Conservation (phyloP, 495 filamentous ascomycete species). For the Aspergillus cristatus region DNA sequence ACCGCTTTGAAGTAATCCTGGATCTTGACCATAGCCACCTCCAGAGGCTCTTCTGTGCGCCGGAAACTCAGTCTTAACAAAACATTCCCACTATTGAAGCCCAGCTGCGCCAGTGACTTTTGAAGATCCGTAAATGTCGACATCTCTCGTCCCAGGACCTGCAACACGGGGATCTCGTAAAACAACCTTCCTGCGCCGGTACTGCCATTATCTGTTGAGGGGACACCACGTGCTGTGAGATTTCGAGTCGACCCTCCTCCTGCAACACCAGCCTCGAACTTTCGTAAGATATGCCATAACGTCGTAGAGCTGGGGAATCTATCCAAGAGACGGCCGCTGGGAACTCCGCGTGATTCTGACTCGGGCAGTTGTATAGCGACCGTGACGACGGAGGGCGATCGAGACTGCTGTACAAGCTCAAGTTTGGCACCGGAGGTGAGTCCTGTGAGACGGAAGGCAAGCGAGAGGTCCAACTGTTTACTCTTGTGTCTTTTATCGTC, state of each 20-base stretch:
- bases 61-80: slow-evolving; percentile 70
- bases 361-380: slow-evolving; percentile 75
- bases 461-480: slow-evolving; percentile 75
- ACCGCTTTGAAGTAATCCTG: slow-evolving; percentile 52
- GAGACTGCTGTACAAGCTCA: slow-evolving; percentile 78
- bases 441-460: slow-evolving; percentile 77
- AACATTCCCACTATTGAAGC: slow-evolving; percentile 72
- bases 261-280: slow-evolving; percentile 66
- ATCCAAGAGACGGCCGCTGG: slow-evolving; percentile 58
- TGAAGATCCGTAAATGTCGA: slow-evolving; percentile 71
- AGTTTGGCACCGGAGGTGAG: slow-evolving; percentile 81
- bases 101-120: slow-evolving; percentile 78
- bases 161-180: slow-evolving; percentile 79
- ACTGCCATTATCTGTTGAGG: slow-evolving; percentile 40
- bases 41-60: slow-evolving; percentile 65
- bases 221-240: slow-evolving; percentile 69
- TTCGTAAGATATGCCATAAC: slow-evolving; percentile 78
- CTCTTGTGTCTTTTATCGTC: slow-evolving; percentile 54
- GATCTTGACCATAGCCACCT: slow-evolving; percentile 79
- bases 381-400: slow-evolving; percentile 71
- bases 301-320: slow-evolving; percentile 79
- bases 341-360: slow-evolving; percentile 46
- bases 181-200: slow-evolving; percentile 65
- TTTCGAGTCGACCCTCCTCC: slow-evolving; percentile 50
- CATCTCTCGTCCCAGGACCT: slow-evolving; percentile 69